A percentile compares a stretch with the other conserved stretches of the same genome.
These are phyloP conservation scores for Glaciozyma martinii DNA, from an alignment of 768 basidiomycete genomes.

Conservation along the genomic window DNA sequence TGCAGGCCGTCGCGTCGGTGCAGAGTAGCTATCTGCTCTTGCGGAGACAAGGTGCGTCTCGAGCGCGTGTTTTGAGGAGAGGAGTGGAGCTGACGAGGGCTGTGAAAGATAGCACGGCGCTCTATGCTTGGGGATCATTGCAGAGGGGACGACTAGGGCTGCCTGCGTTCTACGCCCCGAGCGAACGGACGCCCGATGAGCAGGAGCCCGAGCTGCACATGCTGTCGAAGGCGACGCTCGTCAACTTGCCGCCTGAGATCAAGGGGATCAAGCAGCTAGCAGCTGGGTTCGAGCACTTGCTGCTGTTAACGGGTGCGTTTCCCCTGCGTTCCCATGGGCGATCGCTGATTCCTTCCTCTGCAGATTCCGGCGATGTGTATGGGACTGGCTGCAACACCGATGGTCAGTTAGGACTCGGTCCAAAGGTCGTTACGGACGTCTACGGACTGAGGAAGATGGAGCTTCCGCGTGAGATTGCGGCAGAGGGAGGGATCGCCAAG, in stretches of 20 bases:
- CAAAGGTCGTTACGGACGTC: slow-evolving; percentile 5
- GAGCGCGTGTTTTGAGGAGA: not conserved
- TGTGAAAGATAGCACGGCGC: slow-evolving; percentile 8
- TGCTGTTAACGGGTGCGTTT: slow-evolving; percentile 20
- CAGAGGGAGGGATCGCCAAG: slow-evolving; percentile 14
- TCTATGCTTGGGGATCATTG: slow-evolving; percentile 19
- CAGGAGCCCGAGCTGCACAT: slow-evolving; percentile 11
- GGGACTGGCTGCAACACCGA: slow-evolving; percentile 32
- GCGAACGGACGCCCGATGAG: not conserved
- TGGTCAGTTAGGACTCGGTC: slow-evolving; percentile 20
- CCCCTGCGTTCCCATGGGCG: not conserved
- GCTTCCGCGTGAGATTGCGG: not conserved
- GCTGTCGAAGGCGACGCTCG: slow-evolving; percentile 1
- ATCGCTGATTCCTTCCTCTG: not conserved
- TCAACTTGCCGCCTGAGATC: not conserved
- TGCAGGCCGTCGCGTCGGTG: not conserved
- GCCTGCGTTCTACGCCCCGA: not conserved
- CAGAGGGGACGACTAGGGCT: slow-evolving; percentile 17
- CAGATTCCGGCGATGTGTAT: slow-evolving; percentile 9
- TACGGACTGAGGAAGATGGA: slow-evolving; percentile 5
- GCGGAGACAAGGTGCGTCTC: not conserved
- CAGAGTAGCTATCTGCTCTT: slow-evolving; percentile 21
- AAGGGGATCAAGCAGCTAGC: slow-evolving; percentile 10
- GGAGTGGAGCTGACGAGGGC: not conserved
- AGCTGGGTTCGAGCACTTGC: slow-evolving; percentile 24